Evolutionary conservation across 2,329 filamentous ascomycete species (phyloP), one percentile per base, ranked within the genome.

Genomic region (Fusarium veterinarium): DNA sequence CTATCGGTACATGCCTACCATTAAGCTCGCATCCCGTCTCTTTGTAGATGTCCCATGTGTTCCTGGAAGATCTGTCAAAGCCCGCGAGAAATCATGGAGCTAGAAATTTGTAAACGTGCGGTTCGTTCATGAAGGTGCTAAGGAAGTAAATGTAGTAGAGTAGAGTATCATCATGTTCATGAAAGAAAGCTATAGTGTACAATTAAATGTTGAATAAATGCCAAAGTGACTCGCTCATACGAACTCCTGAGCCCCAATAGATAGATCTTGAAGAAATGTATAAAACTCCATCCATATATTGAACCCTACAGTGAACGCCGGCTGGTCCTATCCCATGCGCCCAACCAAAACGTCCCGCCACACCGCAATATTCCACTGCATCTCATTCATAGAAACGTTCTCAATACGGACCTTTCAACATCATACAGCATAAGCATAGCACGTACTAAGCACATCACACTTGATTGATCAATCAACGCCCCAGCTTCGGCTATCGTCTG

Each of bases 401-500:
- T 53, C 42, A 55, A 52, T 30, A 64, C 8, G 23, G 28, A 33
- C 35, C 41, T 30, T 61, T 41, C 42, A 44, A 23, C n/a, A 28
- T 60, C 38, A 66, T 67, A 45, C 33, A 23, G 20, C 57, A 58
- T 52, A 16, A 23, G 20, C 60, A 60, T 49, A n/a, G 30, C 30
- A 49, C 35, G 30, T 55, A 45, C 28, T 44, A 25, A 42, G 46
- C 38, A 44, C 42, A 40, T 31, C 41, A 30, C 45, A 25, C 28
- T 5, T 30, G 35, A 19, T 73, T 25, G 16, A 20, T 76, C 41
- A 77, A 44, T 78, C 76, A 35, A 78, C 76, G 0, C 75, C 73
- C 75, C 72, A 78, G 40, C 64, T 78, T 55, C 75, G 72, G 49
- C 75, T 77, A 41, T 76, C 75, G 23, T 77, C 76, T 31, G 73